Percentiles rank a stretch among this genome's conserved stretches.
These are phyloP conservation scores for Aspergillus costaricaensis DNA, from an alignment of 2,329 filamentous ascomycete species.

Conservation along the genomic window DNA sequence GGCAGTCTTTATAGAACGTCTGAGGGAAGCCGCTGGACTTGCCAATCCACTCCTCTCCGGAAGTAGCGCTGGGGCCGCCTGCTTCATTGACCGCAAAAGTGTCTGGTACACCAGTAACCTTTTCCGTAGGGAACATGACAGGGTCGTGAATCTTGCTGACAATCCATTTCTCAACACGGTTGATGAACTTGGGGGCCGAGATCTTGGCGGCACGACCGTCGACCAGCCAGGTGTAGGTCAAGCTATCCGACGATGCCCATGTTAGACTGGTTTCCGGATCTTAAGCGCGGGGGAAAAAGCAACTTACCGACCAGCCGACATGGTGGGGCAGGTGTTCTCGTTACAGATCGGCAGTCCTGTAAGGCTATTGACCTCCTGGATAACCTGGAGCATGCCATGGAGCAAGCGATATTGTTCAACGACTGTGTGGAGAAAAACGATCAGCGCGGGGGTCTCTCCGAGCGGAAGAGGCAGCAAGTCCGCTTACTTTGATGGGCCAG, in stretches of 20 bases:
- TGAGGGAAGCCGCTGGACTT: conserved; percentile 91
- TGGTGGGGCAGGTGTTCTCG: conserved; percentile 77
- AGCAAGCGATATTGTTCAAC: conserved; percentile 90
- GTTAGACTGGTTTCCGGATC: conserved; percentile 17
- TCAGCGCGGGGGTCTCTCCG: not conserved
- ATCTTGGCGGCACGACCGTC: conserved; percentile 86
- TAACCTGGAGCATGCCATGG: conserved; percentile 83
- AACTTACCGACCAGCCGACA: conserved; percentile 90
- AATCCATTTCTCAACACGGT: conserved; percentile 95
- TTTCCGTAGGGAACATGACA: conserved; percentile 85
- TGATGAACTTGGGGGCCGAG: conserved; percentile 90
- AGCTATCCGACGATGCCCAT: conserved; percentile 53
- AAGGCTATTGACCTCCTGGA: conserved; percentile 81
- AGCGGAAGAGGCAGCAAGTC: not conserved
- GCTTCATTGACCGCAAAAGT: conserved; percentile 58
- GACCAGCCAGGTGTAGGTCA: conserved; percentile 97
- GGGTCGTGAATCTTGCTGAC: conserved; percentile 91
- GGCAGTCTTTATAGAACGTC: conserved; percentile 85
- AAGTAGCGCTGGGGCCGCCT: conserved; percentile 54
- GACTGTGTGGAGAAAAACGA: conserved; percentile 54
- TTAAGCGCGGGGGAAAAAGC: not conserved
- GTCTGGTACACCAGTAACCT: conserved; percentile 61
- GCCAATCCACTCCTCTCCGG: conserved; percentile 76
- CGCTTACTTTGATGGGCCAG: conserved; percentile 84
- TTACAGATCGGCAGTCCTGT: conserved; percentile 79